Base-by-base conservation (phyloP, 345 rosid genomes). In the Brassica juncea region DNA sequence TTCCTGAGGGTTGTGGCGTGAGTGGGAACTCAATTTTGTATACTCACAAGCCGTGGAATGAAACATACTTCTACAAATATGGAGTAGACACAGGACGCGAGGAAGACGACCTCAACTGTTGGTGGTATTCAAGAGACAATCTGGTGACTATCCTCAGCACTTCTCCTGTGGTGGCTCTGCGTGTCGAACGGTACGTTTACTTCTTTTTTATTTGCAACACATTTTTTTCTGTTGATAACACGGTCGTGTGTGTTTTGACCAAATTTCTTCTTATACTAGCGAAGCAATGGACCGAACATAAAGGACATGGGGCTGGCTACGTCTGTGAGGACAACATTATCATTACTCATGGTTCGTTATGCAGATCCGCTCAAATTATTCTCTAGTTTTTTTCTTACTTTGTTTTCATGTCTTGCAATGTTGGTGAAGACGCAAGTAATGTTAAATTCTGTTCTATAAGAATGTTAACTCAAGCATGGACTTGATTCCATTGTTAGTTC, bases 241-340 rank as follows among this genome's bases (percentile, higher is more conserved):
- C 12, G 8, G 44, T 39, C 44, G 28, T 27, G 44, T 39, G 44
- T 39, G 44, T 39, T 39, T 39, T 39, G n/a, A 3, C n/a, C 14
- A 44, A 80, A 65, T 49, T 65, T 68, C 54, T 80, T 44, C 52
- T 44, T 44, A 44, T 44, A 44, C n/a, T 44, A 44, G 47, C 14
- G 52, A 44, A 44, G 52, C 52, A 39, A 44, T 44, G n/a, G 11
- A 44, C 52, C 52, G 52, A 44, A 44, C 52, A 11, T 44, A 11
- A 44, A 44, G 54, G 54, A 44, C 54, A 44, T 44, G 54, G 54
- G 54, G 54, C 54, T 44, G 54, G 54, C 54, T 44, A 44, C 54
- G 54, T 44, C n/a, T 49, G 19, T 27, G 28, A 37, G 44, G 39
- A 35, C 39, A 42, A 10, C 49, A 42, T 42, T 42, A 4, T 42